Conservation (phyloP, 306 rosid genomes). For the Senna siamea region DNA sequence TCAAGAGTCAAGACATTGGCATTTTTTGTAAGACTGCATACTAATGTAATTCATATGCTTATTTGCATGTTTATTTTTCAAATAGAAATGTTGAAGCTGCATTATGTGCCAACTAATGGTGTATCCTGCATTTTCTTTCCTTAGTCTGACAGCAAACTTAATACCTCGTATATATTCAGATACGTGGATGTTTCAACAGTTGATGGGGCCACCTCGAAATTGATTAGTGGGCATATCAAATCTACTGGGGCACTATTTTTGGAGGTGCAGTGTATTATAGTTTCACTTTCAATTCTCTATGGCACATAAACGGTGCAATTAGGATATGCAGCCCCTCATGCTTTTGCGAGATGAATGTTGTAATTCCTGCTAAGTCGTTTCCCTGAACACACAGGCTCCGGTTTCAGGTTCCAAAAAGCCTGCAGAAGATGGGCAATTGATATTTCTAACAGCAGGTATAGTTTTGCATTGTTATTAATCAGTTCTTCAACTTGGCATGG, state of each 20-base stretch:
- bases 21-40: slow-evolving; percentile 8
- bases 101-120: background rate
- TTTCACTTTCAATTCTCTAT: slow-evolving; percentile 21
- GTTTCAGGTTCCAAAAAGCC: slow-evolving; percentile 97
- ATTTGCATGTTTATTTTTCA: background rate
- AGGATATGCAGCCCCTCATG: slow-evolving; percentile 27
- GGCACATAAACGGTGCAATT: background rate
- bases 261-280: slow-evolving; percentile 59
- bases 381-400: slow-evolving; percentile 70
- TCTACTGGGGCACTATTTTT: slow-evolving; percentile 84
- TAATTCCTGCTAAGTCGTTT: slow-evolving; percentile 36
- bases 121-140: slow-evolving; percentile 13
- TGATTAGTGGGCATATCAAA: slow-evolving; percentile 64
- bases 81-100: slow-evolving; percentile 8
- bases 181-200: slow-evolving; percentile 96
- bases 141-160: slow-evolving; percentile 27
- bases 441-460: slow-evolving; percentile 94
- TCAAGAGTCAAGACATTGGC: slow-evolving; percentile 12
- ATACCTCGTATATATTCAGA: slow-evolving; percentile 51
- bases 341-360: slow-evolving; percentile 11
- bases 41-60: background rate
- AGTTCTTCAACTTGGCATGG: slow-evolving; percentile 24
- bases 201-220: slow-evolving; percentile 76
- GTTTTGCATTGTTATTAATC: slow-evolving; percentile 11
- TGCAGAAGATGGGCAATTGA: slow-evolving; percentile 95